Base-by-base conservation (phyloP, 108 stramenopile species). In the Aureococcus anophagefferens region DNA sequence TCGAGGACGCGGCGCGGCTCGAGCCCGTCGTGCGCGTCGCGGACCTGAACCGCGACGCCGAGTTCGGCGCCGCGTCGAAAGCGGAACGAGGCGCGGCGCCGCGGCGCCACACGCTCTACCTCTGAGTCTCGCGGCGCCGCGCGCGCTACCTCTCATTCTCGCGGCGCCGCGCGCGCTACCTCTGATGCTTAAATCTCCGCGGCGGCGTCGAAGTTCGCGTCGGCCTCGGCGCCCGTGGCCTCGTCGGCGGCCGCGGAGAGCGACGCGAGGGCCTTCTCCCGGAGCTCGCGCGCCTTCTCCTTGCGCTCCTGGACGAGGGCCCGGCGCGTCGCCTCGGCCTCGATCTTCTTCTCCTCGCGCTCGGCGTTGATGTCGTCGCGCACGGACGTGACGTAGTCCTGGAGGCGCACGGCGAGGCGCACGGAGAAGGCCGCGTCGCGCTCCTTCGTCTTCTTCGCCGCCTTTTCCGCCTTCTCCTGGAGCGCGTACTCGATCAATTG, bases 371-470 rank as follows among this genome's bases (percentile, higher is more conserved):
- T 71, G 33, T 63, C 63, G 4, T 30, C 14, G 17, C 63, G 33
- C 0, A 71, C 70, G 28, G 35, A 33, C 21, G 63, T 33, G 28
- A 71, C 70, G 34, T 71, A 71, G 30, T 13, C 31, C 36, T 71
- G 62, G 46, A 71, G 62, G 5, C 36, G n/a, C 33, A 45, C 63
- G 32, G n/a, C 70, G 35, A 33, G 30, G 0, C 34, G 30, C 25
- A 46, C 28, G 11, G 35, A 62, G 63, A 59, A 71, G 28, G 63
- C 9, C 29, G 17, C 21, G 32, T 37, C 34, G 35, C 63, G 63
- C 35, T 71, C 34, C 35, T 31, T 21, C 33, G 33, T 30, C 34
- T 64, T 63, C 29, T 7, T 30, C 25, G 18, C 35, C 5, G 28
- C 63, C 9, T 46, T 35, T 16, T 40, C 7, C 32, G 25, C 35